Percentiles rank a stretch among this genome's conserved stretches.
These are phyloP conservation scores for Penicillium aurantiogriseum DNA, from an alignment of 2,329 filamentous ascomycete species.

Conservation along the genomic window DNA sequence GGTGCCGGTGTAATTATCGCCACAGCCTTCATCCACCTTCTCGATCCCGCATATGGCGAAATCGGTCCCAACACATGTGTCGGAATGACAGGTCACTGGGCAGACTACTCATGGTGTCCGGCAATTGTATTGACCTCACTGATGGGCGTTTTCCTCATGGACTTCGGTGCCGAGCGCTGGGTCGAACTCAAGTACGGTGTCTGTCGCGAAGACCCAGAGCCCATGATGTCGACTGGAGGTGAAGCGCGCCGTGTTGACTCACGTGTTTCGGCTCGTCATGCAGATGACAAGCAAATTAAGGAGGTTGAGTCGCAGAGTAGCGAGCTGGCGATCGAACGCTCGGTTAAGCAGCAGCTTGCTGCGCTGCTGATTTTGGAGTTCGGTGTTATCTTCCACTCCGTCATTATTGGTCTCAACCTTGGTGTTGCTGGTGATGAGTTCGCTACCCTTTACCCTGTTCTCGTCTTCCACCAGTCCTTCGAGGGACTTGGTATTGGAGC, in stretches of 20 bases:
- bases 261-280: background rate
- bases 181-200: constrained; percentile 26
- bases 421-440: constrained; percentile 60
- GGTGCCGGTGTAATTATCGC: constrained; percentile 50
- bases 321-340: constrained; percentile 24
- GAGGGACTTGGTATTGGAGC: constrained; percentile 64
- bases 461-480: constrained; percentile 64
- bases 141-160: constrained; percentile 48
- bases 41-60: constrained; percentile 46
- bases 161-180: constrained; percentile 25
- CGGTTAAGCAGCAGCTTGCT: constrained; percentile 40
- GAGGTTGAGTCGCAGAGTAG: constrained; percentile 16
- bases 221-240: constrained; percentile 16
- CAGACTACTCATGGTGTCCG: constrained; percentile 53
- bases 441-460: constrained; percentile 57
- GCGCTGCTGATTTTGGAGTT: constrained; percentile 54
- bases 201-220: constrained; percentile 24
- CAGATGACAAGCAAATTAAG: constrained; percentile 14
- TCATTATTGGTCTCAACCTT: constrained; percentile 63
- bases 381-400: constrained; percentile 63
- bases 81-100: constrained; percentile 55
- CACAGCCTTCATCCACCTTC: constrained; percentile 50
- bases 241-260: constrained; percentile 5
- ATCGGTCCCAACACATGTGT: constrained; percentile 52
- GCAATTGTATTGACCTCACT: constrained; percentile 52